phyloP scores from a whole-genome alignment of 805 yeast species.

The Pichia nanzhaoensis region DNA sequence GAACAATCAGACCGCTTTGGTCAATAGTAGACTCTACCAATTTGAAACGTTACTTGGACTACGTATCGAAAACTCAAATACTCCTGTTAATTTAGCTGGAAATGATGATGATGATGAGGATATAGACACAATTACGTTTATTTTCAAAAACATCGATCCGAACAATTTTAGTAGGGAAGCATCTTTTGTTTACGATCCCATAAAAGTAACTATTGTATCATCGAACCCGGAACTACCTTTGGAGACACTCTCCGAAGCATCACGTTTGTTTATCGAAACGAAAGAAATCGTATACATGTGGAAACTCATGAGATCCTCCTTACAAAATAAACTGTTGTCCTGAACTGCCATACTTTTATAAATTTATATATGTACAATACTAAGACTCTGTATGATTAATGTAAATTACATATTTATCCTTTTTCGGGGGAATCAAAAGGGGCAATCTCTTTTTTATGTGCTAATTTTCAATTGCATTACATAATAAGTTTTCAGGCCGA shows the following conservation, averaged over 20 bases:
- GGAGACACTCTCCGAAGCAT: slow-evolving; percentile 14
- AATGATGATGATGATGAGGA: slow-evolving; percentile 26
- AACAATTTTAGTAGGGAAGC: slow-evolving; percentile 37
- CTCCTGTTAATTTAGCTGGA: neutral
- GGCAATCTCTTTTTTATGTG: neutral
- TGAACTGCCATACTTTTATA: neutral
- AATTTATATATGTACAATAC: neutral
- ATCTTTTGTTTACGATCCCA: slow-evolving; percentile 38
- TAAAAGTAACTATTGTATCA: slow-evolving; percentile 28
- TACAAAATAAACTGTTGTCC: slow-evolving; percentile 13
- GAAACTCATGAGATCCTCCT: slow-evolving; percentile 28
- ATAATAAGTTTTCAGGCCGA: no score
- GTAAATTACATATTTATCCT: neutral
- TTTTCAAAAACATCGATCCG: slow-evolving; percentile 42
- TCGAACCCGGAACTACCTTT: slow-evolving; percentile 31
- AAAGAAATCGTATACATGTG: slow-evolving; percentile 31
- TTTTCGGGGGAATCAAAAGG: neutral
- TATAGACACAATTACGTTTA: slow-evolving; percentile 31
- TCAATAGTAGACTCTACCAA: slow-evolving; percentile 37
- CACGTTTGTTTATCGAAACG: slow-evolving; percentile 20
- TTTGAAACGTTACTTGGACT: slow-evolving; percentile 43
- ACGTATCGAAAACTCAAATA: slow-evolving; percentile 32
- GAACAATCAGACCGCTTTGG: slow-evolving; percentile 32
- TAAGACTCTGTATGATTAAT: neutral
- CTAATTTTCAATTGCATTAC: no score